Base-by-base conservation (phyloP, 2,329 filamentous ascomycete species). In the Lecanicillium sp. region DNA sequence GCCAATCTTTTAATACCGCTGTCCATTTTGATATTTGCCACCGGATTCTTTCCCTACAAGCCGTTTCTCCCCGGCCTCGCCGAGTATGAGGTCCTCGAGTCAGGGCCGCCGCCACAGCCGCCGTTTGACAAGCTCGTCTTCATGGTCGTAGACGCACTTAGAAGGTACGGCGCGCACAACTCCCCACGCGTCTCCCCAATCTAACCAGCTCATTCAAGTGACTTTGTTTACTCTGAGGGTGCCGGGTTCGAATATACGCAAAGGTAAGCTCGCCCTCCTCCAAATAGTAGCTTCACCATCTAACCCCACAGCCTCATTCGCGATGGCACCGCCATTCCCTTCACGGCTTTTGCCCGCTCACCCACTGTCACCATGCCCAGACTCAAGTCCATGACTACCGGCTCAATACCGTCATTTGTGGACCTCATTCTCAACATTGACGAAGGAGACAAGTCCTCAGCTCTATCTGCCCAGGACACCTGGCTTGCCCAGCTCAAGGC, bases 311-410 rank as follows among this genome's bases (percentile, higher is more conserved):
- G 89, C 57, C 75, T 97, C 55, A 95, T 97, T 62, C 81, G 84
- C 60, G 75, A 83, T 66, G 91, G 91, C 51, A 77, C 78, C 50
- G 94, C 93, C 6, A 74, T 97, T 30, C 93, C 93, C 3, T 98
- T 95, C 64, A 98, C 93, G 26, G 91, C 91, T 27, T 86, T 95
- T 75, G 93, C 93, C 15, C 86, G 88, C n/a, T 90, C 94, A 44
- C 93, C 93, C 2, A 98, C 93, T 7, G 91, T 98, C 52, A 98
- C 93, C 15, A 97, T 98, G 93, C 93, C 93, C 35, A 84, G 91
- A 53, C 83, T 98, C 59, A 98, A 98, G 70, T 90, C 93, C 41
- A 90, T 98, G 54, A 98, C 93, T 1, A 97, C 93, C 1, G 93
- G 93, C 52, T 96, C 91, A 2, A 93, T 95, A n/a, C 93, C 93